Base-by-base conservation (phyloP, 148 eudicot species). In the Rhododendron molle region DNA sequence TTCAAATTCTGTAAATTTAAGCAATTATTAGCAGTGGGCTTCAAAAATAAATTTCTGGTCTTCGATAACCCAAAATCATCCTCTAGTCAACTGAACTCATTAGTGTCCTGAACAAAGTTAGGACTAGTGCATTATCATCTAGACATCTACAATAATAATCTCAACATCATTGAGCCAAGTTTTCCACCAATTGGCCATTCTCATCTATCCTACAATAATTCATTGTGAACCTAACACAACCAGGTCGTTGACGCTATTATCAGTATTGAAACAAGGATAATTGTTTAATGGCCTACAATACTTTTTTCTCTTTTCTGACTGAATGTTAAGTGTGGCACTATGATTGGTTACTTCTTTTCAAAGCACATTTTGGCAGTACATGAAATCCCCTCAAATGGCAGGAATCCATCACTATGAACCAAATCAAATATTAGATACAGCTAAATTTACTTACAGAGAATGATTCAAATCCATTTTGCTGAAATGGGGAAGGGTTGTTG, bases 401-500 rank as follows among this genome's bases (percentile, higher is more conserved):
- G 18, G 32, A 4, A 78, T 44, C 54, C 16, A 69, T 9, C 76
- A 26, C 43, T 23, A n/a, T 56, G 40, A 67, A 58, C 54, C 13
- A 76, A 65, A 71, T 26, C 40, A 80, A 52, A 40, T 58, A 52
- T 60, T 43, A 83, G 83, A 73, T n/a, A 21, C 23, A 50, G 4
- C 13, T 60, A 52, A 7, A 28, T 44, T 74, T 82, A 81, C 98
- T 95, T 90, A 95, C 99, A 26, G 95, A 89, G 43, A 92, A 82
- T 74, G 96, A 86, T 80, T 95, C 99, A 71, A 87, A 89, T 80
- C 92, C 90, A 83, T 89, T 92, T 81, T 87, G 91, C 91, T 88
- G 94, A 87, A 89, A 87, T 71, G 97, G 96, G 62, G 96, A 92
- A 73, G 92, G 93, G 73, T 90, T 88, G 84, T 90, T 88, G 87